Conservation (phyloP, 1,139 yeast genomes). For the Pichia inconspicua region DNA sequence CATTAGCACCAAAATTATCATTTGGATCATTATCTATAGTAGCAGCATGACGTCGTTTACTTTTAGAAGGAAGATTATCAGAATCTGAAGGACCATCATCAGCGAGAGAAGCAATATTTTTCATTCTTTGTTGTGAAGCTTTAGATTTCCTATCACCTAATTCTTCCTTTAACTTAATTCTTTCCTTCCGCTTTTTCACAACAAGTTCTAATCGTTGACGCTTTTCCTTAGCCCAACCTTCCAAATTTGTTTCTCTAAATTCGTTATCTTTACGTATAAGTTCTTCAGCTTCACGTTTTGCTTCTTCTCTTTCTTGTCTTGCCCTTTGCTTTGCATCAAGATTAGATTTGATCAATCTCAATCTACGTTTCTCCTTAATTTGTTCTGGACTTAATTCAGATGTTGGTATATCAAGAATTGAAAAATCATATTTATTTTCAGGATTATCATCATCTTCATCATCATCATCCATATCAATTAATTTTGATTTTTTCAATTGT, state of each 20-base stretch:
- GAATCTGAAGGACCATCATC: slow-evolving; percentile 40
- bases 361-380: slow-evolving; percentile 79
- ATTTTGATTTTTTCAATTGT: slow-evolving; percentile 59
- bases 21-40: slow-evolving; percentile 86
- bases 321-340: slow-evolving; percentile 83
- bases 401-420: slow-evolving; percentile 77
- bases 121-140: slow-evolving; percentile 92
- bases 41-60: slow-evolving; percentile 46
- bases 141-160: slow-evolving; percentile 81
- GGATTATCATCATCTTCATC: slow-evolving; percentile 47
- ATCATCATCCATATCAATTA: slow-evolving; percentile 57
- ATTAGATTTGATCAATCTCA: slow-evolving; percentile 73
- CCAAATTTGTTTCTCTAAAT: slow-evolving; percentile 70
- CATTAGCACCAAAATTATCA: slow-evolving; percentile 93
- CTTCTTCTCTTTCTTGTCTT: slow-evolving; percentile 69
- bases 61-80: slow-evolving; percentile 18
- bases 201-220: slow-evolving; percentile 52
- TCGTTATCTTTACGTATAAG: slow-evolving; percentile 55
- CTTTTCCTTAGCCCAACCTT: slow-evolving; percentile 72
- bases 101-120: slow-evolving; percentile 80
- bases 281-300: slow-evolving; percentile 41
- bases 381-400: slow-evolving; percentile 74
- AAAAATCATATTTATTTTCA: slow-evolving; percentile 40
- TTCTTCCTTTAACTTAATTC: slow-evolving; percentile 65
- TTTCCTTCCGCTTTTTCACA: slow-evolving; percentile 54